Base-by-base conservation (phyloP, 1,139 yeast genomes). In the Entelexis paramagnoliae region DNA sequence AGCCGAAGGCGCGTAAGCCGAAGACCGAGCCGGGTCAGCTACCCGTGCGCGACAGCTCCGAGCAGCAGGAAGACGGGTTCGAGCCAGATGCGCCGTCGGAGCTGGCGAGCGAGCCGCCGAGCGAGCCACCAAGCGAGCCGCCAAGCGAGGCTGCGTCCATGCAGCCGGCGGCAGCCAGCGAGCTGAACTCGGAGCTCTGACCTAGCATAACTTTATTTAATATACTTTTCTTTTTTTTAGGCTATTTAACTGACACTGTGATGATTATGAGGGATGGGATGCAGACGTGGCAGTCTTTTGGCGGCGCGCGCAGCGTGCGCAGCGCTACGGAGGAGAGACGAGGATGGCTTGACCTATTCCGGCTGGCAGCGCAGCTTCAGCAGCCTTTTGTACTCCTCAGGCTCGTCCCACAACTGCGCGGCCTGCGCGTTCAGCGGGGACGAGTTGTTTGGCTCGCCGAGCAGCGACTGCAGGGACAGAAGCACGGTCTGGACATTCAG, bases 401-500 rank as follows among this genome's bases (percentile, higher is more conserved):
- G 74, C 55, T 70, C 63, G 56, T 71, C 74, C 77, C 78, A 75
- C 46, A 74, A 63, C 46, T 67, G 70, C 24, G 79, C 78, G 24
- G 78, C 74, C 63, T 72, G 74, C 13, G 73, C 76, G 57, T 77
- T 76, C 50, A 77, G 63, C 3, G 80, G 80, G 14, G 77, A 72
- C 41, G 67, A 68, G 62, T 74, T 75, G 62, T 77, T 76, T 35
- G 80, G 80, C 60, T 75, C 79, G 17, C 73, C 78, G 49, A 79
- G 69, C 57, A 79, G 64, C 4, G 81, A 75, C 62, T 80, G 83
- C 56, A 80, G 68, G 4, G 81, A 76, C 50, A 80, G 67, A 55
- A 80, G 65, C 49, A 79, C 77, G 24, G 81, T 77, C 57, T 79
- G 80, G 13, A 79, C 80, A 48, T 79, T 80, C 61, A 78, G 74